Conservation (phyloP, 2,329 filamentous ascomycete species). For the Thielaviopsis euricoi region DNA sequence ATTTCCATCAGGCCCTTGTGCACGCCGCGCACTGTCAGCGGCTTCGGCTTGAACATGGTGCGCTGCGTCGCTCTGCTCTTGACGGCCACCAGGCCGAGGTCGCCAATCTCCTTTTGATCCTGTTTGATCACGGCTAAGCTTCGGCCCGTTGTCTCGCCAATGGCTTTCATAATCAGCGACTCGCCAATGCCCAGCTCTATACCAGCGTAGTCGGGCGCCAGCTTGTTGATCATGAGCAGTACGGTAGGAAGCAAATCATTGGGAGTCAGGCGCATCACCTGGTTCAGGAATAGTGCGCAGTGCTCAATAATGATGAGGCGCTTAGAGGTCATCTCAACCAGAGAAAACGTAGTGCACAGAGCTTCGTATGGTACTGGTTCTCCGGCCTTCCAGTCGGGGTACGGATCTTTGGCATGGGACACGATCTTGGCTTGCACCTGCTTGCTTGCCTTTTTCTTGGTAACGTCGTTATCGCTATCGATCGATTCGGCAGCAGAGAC, state of each 20-base stretch:
- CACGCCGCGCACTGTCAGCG: constrained; percentile 71
- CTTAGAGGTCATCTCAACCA: constrained; percentile 90
- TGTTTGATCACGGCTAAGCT: constrained; percentile 80
- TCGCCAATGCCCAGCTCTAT: constrained; percentile 98
- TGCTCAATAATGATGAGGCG: constrained; percentile 75
- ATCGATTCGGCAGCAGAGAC: constrained; percentile 5
- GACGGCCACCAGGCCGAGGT: constrained; percentile 83
- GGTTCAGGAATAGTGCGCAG: constrained; percentile 77
- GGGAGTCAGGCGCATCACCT: constrained; percentile 84
- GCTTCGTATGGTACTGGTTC: constrained; percentile 87
- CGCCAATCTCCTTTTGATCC: constrained; percentile 91
- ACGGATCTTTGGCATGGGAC: constrained; percentile 57
- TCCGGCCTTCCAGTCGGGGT: constrained; percentile 84
- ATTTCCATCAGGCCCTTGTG: constrained; percentile 79
- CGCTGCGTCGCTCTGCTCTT: constrained; percentile 91
- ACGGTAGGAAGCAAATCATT: constrained; percentile 76
- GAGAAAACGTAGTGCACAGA: constrained; percentile 83
- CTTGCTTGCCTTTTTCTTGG: constrained; percentile 59
- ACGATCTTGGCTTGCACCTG: constrained; percentile 65
- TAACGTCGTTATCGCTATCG: constrained; percentile 49
- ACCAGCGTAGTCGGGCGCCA: constrained; percentile 89
- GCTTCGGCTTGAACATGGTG: constrained; percentile 96
- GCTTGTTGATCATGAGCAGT: constrained; percentile 92
- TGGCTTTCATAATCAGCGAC: constrained; percentile 96
- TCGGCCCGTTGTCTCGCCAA: constrained; percentile 84